These are phyloP conservation scores for Irineochytrium annulatum DNA, from an alignment of 192 early-diverging fungal genomes.

Conservation along the genomic window DNA sequence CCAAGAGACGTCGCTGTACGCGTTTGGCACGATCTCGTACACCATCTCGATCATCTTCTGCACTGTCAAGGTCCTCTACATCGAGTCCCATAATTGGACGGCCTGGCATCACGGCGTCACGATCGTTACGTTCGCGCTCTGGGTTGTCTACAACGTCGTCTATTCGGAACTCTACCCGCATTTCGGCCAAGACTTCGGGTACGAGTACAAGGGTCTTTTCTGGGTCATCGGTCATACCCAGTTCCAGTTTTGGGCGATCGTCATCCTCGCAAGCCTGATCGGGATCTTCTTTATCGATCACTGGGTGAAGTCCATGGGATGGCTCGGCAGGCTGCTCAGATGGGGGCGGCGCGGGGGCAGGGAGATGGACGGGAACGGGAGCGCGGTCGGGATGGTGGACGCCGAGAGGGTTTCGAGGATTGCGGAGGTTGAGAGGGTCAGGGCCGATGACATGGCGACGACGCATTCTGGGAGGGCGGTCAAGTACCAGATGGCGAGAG, in stretches of 20 bases:
- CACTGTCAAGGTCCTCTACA: conserved; percentile 15
- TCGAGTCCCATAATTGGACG: conserved; percentile 9
- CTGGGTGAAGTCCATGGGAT: conserved; percentile 4
- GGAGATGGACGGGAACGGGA: background rate
- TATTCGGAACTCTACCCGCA: conserved; percentile 10
- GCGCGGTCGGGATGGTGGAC: too few species aligned
- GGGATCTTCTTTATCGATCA: conserved; percentile 3
- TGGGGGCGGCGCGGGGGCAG: background rate
- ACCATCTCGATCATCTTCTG: conserved; percentile 12
- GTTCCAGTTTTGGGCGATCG: conserved; percentile 5
- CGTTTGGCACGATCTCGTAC: conserved; percentile 10
- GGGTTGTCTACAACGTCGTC: background rate
- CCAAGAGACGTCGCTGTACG: conserved; percentile 8
- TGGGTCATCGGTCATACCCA: background rate
- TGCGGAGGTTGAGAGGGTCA: background rate
- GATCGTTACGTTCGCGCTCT: background rate
- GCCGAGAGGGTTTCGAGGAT: background rate
- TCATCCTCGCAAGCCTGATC: background rate
- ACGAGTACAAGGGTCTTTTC: conserved; percentile 12
- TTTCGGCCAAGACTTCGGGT: conserved; percentile 7
- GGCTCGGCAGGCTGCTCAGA: background rate
- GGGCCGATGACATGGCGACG: background rate
- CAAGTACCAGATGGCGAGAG: conserved; percentile 7
- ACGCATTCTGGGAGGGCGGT: background rate
- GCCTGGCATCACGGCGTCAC: background rate